Evolutionary conservation across 2,329 filamentous ascomycete species (phyloP).

Genomic region (Neurospora crassa): DNA sequence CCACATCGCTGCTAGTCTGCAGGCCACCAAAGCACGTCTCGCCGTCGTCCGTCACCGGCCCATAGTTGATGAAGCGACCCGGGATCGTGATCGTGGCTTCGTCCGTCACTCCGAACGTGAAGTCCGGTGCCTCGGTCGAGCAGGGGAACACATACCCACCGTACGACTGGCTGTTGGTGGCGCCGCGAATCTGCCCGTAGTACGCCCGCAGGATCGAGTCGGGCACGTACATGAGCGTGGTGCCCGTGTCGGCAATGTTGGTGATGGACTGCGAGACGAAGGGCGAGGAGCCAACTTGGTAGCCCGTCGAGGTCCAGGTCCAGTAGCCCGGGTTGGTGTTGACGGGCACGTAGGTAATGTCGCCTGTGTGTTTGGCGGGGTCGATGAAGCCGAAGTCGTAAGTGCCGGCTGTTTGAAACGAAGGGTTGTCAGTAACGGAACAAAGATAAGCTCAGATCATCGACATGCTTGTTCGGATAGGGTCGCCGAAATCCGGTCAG

Average conservation of each 20-base stretch:
- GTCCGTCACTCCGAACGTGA: slow-evolving; percentile 38
- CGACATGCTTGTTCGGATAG: not conserved
- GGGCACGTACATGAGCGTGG: slow-evolving; percentile 43
- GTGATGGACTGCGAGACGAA: slow-evolving; percentile 25
- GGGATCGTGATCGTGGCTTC: slow-evolving; percentile 36
- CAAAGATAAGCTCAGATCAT: not conserved
- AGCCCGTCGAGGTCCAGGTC: slow-evolving; percentile 40
- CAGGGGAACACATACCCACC: slow-evolving; percentile 47
- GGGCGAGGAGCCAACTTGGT: slow-evolving; percentile 25
- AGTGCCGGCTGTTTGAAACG: slow-evolving; percentile 18
- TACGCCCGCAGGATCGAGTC: slow-evolving; percentile 38
- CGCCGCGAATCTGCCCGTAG: slow-evolving; percentile 37
- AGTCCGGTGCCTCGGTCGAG: slow-evolving; percentile 32
- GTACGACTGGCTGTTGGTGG: slow-evolving; percentile 25
- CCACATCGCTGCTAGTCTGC: slow-evolving; percentile 30
- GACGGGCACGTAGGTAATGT: slow-evolving; percentile 47
- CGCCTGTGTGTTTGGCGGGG: slow-evolving; percentile 43
- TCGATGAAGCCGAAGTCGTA: slow-evolving; percentile 43
- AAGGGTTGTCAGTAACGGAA: not conserved
- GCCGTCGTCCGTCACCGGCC: slow-evolving; percentile 9
- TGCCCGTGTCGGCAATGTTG: slow-evolving; percentile 52
- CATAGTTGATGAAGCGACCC: slow-evolving; percentile 31
- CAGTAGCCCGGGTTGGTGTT: slow-evolving; percentile 52
- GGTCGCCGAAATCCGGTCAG: not conserved
- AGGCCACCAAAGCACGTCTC: slow-evolving; percentile 55